phyloP scores from a whole-genome alignment of 345 rosid species.

The Camelina sativa region DNA sequence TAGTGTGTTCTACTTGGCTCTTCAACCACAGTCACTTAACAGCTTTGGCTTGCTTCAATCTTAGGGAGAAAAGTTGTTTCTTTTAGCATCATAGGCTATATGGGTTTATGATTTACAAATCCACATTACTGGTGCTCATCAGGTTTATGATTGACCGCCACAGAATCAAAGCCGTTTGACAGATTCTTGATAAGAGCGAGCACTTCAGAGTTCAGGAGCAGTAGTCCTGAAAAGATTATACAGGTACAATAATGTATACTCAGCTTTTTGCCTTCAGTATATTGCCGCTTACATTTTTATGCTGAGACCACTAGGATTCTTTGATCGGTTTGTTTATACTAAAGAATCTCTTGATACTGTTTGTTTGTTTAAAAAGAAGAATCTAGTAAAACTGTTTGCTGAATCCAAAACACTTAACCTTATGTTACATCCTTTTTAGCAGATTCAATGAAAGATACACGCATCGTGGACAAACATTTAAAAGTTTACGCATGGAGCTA shows the following conservation, averaged over 20 bases:
- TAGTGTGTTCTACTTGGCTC: constrained; percentile 12
- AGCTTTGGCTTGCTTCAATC: neutral
- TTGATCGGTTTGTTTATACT: constrained; percentile 1
- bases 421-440: neutral
- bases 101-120: constrained; percentile 3
- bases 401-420: neutral
- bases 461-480: neutral
- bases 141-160: constrained; percentile 8
- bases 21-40: neutral
- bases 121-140: neutral
- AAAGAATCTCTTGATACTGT: constrained; percentile 1
- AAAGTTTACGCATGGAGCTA: neutral
- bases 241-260: constrained; percentile 15
- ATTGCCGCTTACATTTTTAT: constrained; percentile 7
- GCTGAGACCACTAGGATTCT: neutral
- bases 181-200: constrained; percentile 7
- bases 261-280: neutral
- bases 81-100: neutral
- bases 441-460: constrained; percentile 18
- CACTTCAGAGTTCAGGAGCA: constrained; percentile 14
- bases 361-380: neutral
- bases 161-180: neutral
- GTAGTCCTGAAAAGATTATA: neutral
- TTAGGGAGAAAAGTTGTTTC: neutral
- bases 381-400: neutral